Conservation (phyloP, 2,329 filamentous ascomycete genomes). For the Graphilbum sp. region DNA sequence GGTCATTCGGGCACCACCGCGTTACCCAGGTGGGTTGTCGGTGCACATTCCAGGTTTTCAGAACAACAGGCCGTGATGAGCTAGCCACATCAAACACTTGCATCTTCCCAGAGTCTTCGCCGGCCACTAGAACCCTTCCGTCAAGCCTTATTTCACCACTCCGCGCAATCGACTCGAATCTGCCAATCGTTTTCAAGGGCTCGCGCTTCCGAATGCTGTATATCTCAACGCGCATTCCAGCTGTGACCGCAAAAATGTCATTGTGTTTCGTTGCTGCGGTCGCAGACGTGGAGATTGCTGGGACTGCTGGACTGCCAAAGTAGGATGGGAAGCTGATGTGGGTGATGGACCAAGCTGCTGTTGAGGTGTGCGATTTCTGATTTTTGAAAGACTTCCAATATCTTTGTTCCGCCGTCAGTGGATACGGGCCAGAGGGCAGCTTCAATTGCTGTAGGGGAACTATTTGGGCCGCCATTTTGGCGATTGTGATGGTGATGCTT, state of each 20-base stretch:
- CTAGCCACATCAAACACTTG: constrained; percentile 79
- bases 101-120: constrained; percentile 79
- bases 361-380: constrained; percentile 75
- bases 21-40: constrained; percentile 89
- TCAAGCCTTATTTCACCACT: constrained; percentile 79
- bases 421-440: constrained; percentile 66
- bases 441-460: constrained; percentile 65
- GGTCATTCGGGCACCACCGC: constrained; percentile 76
- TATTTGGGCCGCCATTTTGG: constrained; percentile 70
- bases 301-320: constrained; percentile 11
- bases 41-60: constrained; percentile 91
- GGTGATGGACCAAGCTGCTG: constrained; percentile 76
- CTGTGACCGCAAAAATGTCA: constrained; percentile 84
- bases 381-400: constrained; percentile 97
- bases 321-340: constrained; percentile 61
- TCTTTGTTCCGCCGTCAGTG: constrained; percentile 76
- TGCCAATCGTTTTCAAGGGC: constrained; percentile 80
- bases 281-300: constrained; percentile 22
- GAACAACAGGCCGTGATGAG: constrained; percentile 58
- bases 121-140: constrained; percentile 75
- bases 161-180: constrained; percentile 83
- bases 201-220: constrained; percentile 88
- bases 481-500: neutral
- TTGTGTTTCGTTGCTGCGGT: constrained; percentile 32
- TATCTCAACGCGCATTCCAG: constrained; percentile 80